Evolutionary conservation across 257 asterid genomes (phyloP).

Genomic region (Solanum medicagineum): DNA sequence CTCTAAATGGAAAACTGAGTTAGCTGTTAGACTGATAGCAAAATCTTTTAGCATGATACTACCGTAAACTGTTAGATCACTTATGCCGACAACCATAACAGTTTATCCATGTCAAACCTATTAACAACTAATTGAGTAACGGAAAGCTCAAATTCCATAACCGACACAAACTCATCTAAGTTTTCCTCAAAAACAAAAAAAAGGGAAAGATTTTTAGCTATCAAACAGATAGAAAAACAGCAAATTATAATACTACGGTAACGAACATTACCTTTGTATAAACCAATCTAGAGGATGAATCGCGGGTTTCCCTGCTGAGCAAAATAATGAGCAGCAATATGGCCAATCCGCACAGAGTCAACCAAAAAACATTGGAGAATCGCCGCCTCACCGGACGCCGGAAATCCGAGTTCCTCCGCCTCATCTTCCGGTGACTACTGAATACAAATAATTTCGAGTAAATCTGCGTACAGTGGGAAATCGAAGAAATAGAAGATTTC

Average conservation of each 20-base stretch:
- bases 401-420: slow-evolving; percentile 70
- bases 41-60: background rate
- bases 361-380: slow-evolving; percentile 48
- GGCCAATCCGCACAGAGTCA: slow-evolving; percentile 46
- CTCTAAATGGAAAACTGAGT: background rate
- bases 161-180: background rate
- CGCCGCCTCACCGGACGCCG: slow-evolving; percentile 78
- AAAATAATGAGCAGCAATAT: slow-evolving; percentile 51
- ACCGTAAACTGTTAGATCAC: background rate
- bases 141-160: background rate
- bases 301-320: slow-evolving; percentile 45
- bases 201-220: background rate
- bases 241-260: background rate
- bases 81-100: background rate
- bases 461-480: background rate
- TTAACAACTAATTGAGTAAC: background rate
- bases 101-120: background rate
- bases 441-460: background rate
- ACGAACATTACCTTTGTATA: slow-evolving; percentile 33
- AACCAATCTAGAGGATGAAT: slow-evolving; percentile 49
- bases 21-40: background rate
- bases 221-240: background rate
- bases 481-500: background rate
- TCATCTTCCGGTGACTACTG: slow-evolving; percentile 25
- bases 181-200: background rate